Evolutionary conservation across 2,329 filamentous ascomycete genomes (phyloP).

Genomic region (Hymenoscyphus salicellus): DNA sequence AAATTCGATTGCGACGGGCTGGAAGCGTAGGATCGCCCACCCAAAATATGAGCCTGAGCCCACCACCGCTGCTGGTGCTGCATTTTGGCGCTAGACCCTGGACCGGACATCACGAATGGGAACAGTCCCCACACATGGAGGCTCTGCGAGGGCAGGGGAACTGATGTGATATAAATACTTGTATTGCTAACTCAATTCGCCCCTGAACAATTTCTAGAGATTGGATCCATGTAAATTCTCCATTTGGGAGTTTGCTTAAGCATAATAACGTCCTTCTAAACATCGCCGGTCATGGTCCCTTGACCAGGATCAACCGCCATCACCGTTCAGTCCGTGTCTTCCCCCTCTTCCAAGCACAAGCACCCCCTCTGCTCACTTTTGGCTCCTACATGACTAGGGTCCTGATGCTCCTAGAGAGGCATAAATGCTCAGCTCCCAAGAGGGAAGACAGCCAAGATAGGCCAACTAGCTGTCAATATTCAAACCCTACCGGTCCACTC

Average conservation of each 20-base stretch:
- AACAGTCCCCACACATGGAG: background rate
- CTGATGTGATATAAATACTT: no score
- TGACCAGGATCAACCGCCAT: background rate
- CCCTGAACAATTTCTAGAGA: no score
- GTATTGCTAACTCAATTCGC: no score
- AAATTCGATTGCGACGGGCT: background rate
- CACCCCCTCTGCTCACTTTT: background rate
- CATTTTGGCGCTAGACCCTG: background rate
- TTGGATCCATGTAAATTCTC: no score
- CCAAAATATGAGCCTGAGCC: background rate
- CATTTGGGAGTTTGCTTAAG: background rate
- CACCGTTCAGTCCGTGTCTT: background rate
- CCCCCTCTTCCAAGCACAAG: background rate
- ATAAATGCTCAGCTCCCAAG: background rate
- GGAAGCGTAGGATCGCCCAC: background rate
- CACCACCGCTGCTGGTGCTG: background rate
- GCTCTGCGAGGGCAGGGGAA: background rate
- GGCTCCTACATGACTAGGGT: no score
- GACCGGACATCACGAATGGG: background rate
- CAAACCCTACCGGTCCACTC: no score
- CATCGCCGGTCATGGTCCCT: background rate
- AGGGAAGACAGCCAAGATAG: background rate
- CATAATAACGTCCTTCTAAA: background rate
- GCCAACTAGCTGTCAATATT: background rate
- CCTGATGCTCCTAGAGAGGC: background rate